Base-by-base conservation (phyloP, 345 rosid species). In the Syzygium grande region DNA sequence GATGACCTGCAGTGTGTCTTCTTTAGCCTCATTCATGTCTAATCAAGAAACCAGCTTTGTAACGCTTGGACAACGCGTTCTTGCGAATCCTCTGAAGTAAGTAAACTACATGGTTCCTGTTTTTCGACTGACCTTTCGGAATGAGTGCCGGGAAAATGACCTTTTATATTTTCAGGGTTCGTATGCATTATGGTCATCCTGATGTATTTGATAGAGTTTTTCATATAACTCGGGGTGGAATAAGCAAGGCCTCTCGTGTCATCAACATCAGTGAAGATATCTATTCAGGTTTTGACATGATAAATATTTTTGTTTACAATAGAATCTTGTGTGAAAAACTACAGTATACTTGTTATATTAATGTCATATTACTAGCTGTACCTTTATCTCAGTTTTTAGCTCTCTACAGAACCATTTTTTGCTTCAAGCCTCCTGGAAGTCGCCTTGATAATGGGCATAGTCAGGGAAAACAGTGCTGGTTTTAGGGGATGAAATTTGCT, bases 121-220 rank as follows among this genome's bases (percentile, higher is more conserved):
- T 29, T 53, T 87, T 84, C 15, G 52, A 52, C 85, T 86, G 85
- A 84, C 73, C 86, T 85, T 59, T 86, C 10, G 43, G 79, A 84
- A 84, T 65, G 52, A 19, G 80, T 19, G 25, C 49, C 0, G 4
- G 80, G 25, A 73, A 73, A 73, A 53, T 89, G 84, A 85, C 5
- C 9, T 52, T 49, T 52, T 88, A 11, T 68, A 22, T 87, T 34
- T 87, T 86, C 91, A 97, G 99, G 95, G 96, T 96, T 85, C 99
- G 99, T 41, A 94, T 97, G 99, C 99, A 96, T 92, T 97, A 97
- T 93, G 99, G 99, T 88, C 99, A 97, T 93, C 99, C 99, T 65
- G 99, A 97, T 94, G 98, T 97, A 87, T 97, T 97, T 78, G 98
- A 97, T 88, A 93, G 99, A 95, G 95, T 97, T 86, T 97, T 97